A percentile compares a stretch with the other conserved stretches of the same genome.
phyloP scores from a whole-genome alignment of 179 eudicot genomes.

The Beta macrorhiza region DNA sequence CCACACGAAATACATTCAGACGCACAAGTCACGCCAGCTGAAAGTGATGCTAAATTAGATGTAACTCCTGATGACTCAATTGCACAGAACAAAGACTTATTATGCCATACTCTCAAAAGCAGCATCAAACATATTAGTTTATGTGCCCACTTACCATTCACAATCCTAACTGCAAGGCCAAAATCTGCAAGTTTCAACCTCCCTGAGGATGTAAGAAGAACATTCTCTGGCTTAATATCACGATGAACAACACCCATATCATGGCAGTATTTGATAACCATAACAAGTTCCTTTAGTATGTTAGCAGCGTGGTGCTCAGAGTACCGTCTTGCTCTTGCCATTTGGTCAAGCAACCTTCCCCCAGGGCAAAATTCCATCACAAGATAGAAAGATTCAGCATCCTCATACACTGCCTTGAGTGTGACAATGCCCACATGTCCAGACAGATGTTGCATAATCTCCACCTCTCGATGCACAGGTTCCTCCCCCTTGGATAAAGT shows the following conservation, averaged over 20 bases:
- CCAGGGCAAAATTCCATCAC: constrained; percentile 94
- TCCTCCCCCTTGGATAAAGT: constrained; percentile 80
- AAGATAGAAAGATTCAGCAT: constrained; percentile 70
- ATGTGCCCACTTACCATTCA: constrained; percentile 52
- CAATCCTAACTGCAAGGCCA: constrained; percentile 81
- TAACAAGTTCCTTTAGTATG: constrained; percentile 68
- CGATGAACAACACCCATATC: constrained; percentile 98
- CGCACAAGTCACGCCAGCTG: neutral
- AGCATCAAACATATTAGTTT: constrained; percentile 13
- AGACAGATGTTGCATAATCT: constrained; percentile 93
- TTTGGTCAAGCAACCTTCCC: constrained; percentile 89
- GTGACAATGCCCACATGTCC: constrained; percentile 89
- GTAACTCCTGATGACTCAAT: neutral
- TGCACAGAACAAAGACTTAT: neutral
- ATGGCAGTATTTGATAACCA: constrained; percentile 87
- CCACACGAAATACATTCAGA: neutral
- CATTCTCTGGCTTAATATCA: constrained; percentile 93
- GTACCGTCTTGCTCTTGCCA: constrained; percentile 61
- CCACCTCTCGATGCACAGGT: constrained; percentile 89
- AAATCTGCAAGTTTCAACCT: constrained; percentile 89
- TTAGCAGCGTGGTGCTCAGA: constrained; percentile 82
- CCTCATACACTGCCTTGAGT: constrained; percentile 80
- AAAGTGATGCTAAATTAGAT: neutral
- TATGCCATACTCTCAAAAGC: neutral
- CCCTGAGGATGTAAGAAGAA: constrained; percentile 74